Evolutionary conservation across 306 rosid genomes (phyloP), one percentile per base, ranked within the genome.

Genomic region (Vigna nakashimae): DNA sequence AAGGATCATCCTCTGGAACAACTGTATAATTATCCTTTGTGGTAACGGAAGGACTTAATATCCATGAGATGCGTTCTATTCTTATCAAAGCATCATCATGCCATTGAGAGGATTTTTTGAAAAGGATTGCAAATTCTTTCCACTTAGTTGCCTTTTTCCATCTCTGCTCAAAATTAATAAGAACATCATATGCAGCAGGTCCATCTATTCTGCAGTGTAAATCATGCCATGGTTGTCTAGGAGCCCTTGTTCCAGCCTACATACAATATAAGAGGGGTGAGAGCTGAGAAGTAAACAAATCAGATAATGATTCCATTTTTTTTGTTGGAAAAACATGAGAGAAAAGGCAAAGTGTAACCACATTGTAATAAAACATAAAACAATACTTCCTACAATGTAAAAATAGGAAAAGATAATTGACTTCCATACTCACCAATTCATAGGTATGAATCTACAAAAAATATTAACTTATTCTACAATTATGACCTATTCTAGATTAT

Each of bases 221-320:
- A 83, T 96, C 99, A 85, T 96, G 99, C 99, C 99, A 96, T 30
- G 99, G 99, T 86, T 96, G 82, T 86, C 99, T 84, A 53, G 99
- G 99, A 81, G 81, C 90, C 84, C 78, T 91, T 52, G 83, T 78
- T 81, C 94, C 97, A 86, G 91, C 75, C 99, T 95, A 80, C 50
- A 80, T 68, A 69, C 53, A 82, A 73, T 77, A 70, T 34, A 51
- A 78, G 64, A 48, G 45, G 34, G 17, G 30, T 51, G 53, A 52
- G 80, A 40, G 24, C 16, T 38, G 59, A 52, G 79, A 46, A 38
- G 30, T 49, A 32, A 73, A 59, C 32, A 67, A 75, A 75, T 66
- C 28, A 75, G 59, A 69, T 85, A 18, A 40, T 32, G 4, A 32
- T 9, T 75, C 26, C 52, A 57, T 36, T 24, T 59, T 59, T 56